A percentile compares a stretch with the other conserved stretches of the same genome.
phyloP scores from a whole-genome alignment of 164 flowering plant species.

The Chimonanthus praecox region DNA sequence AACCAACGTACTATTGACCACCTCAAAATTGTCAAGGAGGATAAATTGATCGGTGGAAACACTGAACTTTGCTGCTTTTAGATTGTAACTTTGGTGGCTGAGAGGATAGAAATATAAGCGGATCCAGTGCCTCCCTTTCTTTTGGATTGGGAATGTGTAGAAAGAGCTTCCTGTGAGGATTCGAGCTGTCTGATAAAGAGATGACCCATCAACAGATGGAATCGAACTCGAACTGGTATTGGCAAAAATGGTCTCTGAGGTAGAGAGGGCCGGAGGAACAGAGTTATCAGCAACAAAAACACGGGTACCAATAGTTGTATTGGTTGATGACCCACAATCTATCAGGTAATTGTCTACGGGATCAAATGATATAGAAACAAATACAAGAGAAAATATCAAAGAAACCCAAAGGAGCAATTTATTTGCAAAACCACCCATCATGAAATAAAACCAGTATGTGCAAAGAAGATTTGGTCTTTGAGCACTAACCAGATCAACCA shows the following conservation, averaged over 20 bases:
- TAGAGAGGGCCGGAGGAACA: conserved; percentile 26
- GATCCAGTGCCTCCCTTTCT: conserved; percentile 64
- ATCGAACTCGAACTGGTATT: conserved; percentile 23
- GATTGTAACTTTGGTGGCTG: conserved; percentile 20
- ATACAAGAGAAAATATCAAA: conserved; percentile 18
- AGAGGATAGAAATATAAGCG: conserved; percentile 81
- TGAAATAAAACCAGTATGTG: conserved; percentile 3
- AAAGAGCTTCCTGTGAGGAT: conserved; percentile 35
- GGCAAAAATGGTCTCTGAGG: conserved; percentile 31
- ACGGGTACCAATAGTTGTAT: conserved; percentile 34
- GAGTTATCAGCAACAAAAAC: conserved; percentile 45
- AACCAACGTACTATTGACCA: conserved; percentile 10
- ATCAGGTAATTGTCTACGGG: conserved; percentile 57
- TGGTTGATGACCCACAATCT: conserved; percentile 67
- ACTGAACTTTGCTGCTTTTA: conserved; percentile 50
- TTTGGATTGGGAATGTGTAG: conserved; percentile 41
- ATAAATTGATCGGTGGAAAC: conserved; percentile 47
- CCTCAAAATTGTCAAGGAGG: conserved; percentile 43
- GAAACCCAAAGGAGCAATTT: conserved; percentile 29
- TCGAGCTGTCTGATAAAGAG: conserved; percentile 51
- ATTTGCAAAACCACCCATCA: conserved; percentile 27
- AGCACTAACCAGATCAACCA: background rate
- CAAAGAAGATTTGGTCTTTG: background rate
- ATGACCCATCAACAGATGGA: conserved; percentile 17
- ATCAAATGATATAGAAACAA: conserved; percentile 28